These are phyloP conservation scores for Fusarium sp. DNA, from an alignment of 2,329 filamentous ascomycete genomes.

Conservation along the genomic window DNA sequence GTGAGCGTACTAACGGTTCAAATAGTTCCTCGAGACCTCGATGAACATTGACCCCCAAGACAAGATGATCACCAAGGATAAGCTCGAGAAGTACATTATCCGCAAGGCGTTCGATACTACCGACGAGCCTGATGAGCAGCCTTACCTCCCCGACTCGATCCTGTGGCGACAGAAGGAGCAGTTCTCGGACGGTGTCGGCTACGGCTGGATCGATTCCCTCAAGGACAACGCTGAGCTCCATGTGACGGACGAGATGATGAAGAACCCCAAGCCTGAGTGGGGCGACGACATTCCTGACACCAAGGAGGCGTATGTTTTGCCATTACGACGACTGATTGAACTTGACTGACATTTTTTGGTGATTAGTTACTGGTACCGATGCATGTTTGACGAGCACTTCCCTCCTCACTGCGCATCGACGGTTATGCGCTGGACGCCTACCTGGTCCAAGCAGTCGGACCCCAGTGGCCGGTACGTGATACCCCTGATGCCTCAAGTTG, in stretches of 20 bases:
- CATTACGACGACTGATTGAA: neutral
- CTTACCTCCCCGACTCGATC: slow-evolving; percentile 96
- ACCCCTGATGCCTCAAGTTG: neutral
- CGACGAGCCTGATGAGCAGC: slow-evolving; percentile 83
- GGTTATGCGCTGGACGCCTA: slow-evolving; percentile 96
- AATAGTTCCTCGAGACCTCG: slow-evolving; percentile 86
- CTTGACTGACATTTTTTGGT: slow-evolving; percentile 44
- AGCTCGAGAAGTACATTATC: slow-evolving; percentile 97
- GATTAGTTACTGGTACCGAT: slow-evolving; percentile 91
- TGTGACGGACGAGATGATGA: slow-evolving; percentile 97
- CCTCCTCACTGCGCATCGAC: slow-evolving; percentile 91
- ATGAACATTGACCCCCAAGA: slow-evolving; percentile 97
- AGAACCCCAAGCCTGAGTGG: slow-evolving; percentile 98
- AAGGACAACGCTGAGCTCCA: slow-evolving; percentile 94
- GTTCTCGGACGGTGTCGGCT: slow-evolving; percentile 98
- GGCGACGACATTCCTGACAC: slow-evolving; percentile 92
- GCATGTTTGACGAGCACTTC: slow-evolving; percentile 99
- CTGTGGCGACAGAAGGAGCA: slow-evolving; percentile 99
- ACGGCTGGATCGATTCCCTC: slow-evolving; percentile 98
- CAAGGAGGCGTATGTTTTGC: slow-evolving; percentile 85
- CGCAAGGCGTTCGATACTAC: slow-evolving; percentile 97
- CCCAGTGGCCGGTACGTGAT: slow-evolving; percentile 84
- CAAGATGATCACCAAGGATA: slow-evolving; percentile 94
- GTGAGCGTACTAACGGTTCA: slow-evolving; percentile 38
- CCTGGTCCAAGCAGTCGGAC: slow-evolving; percentile 96